Base-by-base conservation (phyloP, 2,329 filamentous ascomycete species). In the Botrytis fragariae region DNA sequence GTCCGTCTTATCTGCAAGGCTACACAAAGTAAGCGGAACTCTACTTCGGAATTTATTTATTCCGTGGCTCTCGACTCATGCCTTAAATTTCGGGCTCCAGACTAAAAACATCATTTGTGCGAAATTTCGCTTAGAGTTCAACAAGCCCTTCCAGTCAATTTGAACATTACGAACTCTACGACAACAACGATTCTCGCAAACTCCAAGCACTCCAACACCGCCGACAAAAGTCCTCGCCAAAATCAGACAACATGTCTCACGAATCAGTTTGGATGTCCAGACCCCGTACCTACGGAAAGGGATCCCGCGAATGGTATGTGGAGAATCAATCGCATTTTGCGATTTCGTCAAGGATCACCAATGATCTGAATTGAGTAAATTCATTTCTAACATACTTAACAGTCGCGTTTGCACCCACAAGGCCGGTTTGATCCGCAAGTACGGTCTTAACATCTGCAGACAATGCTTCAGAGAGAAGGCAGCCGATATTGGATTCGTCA, bases 351-450 rank as follows among this genome's bases (percentile, higher is more conserved):
- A 59, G 35, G 59, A 61, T 73, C n/a, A 29, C 48, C 67, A 37
- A 59, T 45, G 35, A 42, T 54, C 29, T 48, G 44, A 25, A 64
- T 39, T 45, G 45, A 59, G 51, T 39, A 67, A 67, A 29, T 71
- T 61, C 44, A 18, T 48, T 63, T 73, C 76, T 76, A 74, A 77
- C 73, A 48, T 45, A 29, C 22, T 51, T 37, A 69, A 74, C 82
- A 93, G 91, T 89, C 91, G 91, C 83, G 91, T 93, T 84, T 93
- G 91, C 93, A 94, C 94, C 84, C 95, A 99, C 93, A 91, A 90
- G 84, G 95, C 96, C 83, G 96, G 96, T 97, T 91, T 99, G 81
- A 97, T 99, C 91, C 95, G 96, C 89, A 99, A 99, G 89, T 99
- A 99, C 89, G 95, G 96, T 84, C 90, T 98, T 82, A 94, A 97